Conservation (phyloP, 257 asterid species). For the Linaria vulgaris region DNA sequence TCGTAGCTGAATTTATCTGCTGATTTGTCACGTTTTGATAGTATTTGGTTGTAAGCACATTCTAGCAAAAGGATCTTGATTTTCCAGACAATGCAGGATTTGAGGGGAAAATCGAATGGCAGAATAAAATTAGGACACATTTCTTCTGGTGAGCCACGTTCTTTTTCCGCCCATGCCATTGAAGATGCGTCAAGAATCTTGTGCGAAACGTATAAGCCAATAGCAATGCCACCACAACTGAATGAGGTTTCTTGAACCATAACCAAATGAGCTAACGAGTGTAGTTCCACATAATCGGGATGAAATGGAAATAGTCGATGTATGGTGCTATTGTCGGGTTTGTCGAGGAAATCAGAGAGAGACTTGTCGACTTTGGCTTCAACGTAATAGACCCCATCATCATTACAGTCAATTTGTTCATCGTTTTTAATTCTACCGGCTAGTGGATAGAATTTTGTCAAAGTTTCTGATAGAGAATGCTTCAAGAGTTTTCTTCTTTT, state of each 20-base stretch:
- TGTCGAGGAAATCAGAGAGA: too few relatives aligned
- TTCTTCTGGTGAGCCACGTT: neutral
- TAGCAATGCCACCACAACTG: conserved; percentile 8
- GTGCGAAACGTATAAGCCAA: conserved; percentile 7
- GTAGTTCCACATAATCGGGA: too few relatives aligned
- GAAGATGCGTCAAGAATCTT: conserved; percentile 2
- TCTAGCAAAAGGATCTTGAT: too few relatives aligned
- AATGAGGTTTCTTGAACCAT: conserved; percentile 10
- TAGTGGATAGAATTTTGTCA: neutral
- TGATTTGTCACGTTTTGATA: too few relatives aligned
- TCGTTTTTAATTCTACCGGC: neutral
- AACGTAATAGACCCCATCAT: conserved; percentile 9
- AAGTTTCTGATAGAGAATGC: neutral
- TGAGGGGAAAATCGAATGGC: neutral
- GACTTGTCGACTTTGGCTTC: too few relatives aligned
- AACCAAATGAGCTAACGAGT: neutral
- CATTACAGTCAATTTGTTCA: conserved; percentile 4
- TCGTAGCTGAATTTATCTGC: too few relatives aligned
- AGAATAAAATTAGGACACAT: conserved; percentile 1
- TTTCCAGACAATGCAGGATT: neutral
- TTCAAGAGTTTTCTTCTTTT: neutral
- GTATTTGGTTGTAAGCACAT: too few relatives aligned
- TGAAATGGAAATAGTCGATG: too few relatives aligned
- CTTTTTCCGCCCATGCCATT: conserved; percentile 9
- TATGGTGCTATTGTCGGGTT: too few relatives aligned